Evolutionary conservation across 1,284 basidiomycete genomes (phyloP).

Genomic region (Ceratobasidium theobromae): DNA sequence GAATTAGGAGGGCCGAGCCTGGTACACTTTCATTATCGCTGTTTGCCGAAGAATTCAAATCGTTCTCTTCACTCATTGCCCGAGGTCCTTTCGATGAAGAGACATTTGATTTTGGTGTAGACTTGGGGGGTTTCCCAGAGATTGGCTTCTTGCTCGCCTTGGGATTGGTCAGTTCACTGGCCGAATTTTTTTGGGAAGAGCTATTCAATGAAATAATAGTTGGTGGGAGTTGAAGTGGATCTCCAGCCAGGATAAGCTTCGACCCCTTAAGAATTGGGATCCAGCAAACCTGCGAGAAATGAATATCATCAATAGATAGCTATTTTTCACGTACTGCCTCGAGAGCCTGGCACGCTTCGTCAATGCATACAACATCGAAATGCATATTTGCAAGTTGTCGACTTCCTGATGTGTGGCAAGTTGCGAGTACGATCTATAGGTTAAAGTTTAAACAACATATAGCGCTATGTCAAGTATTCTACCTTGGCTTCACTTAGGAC

Average conservation of each 20-base stretch:
- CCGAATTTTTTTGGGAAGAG: slow-evolving; percentile 34
- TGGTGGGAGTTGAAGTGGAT: slow-evolving; percentile 90
- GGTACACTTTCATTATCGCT: slow-evolving; percentile 12
- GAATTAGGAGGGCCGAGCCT: neutral
- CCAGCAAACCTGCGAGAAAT: slow-evolving; percentile 78
- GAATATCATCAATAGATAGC: slow-evolving; percentile 4
- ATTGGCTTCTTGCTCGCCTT: slow-evolving; percentile 24
- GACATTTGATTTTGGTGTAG: neutral
- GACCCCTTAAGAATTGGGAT: slow-evolving; percentile 88
- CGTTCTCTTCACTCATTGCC: slow-evolving; percentile 19
- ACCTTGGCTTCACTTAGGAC: slow-evolving; percentile 80
- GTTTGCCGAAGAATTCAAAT: slow-evolving; percentile 22
- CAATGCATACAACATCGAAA: slow-evolving; percentile 93
- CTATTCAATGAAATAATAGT: slow-evolving; percentile 70
- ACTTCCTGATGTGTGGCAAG: slow-evolving; percentile 89
- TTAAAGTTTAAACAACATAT: neutral
- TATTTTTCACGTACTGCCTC: slow-evolving; percentile 68
- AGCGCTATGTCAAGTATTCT: slow-evolving; percentile 2
- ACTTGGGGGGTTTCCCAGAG: neutral
- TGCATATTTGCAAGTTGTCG: slow-evolving; percentile 69
- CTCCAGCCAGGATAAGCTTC: slow-evolving; percentile 86
- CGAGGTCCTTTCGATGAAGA: neutral
- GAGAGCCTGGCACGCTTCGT: slow-evolving; percentile 95
- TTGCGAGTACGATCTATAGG: slow-evolving; percentile 80
- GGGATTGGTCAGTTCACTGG: slow-evolving; percentile 30